phyloP scores from a whole-genome alignment of 768 basidiomycete species.

The Xanthoconium purpureum region DNA sequence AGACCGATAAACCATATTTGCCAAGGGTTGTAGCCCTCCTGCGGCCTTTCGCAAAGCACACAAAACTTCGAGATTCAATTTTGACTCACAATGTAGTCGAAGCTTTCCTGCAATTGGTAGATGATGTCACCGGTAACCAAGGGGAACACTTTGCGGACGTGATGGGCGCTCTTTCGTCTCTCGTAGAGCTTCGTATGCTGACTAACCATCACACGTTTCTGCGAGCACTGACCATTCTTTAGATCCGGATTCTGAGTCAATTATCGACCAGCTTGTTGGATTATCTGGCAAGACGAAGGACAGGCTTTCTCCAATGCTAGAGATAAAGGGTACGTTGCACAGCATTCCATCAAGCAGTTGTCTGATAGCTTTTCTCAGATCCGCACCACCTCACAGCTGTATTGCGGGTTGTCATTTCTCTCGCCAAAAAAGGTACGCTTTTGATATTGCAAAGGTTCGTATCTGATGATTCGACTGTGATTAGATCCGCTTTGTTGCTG shows the following conservation, averaged over 20 bases:
- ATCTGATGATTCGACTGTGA: neutral
- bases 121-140: neutral
- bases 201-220: neutral
- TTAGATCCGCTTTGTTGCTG: neutral
- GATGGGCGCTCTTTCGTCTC: slow-evolving; percentile 5
- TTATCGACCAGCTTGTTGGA: neutral
- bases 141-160: slow-evolving; percentile 3
- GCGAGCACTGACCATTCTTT: neutral
- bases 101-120: neutral
- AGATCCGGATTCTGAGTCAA: neutral
- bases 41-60: slow-evolving; percentile 3
- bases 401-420: slow-evolving; percentile 1
- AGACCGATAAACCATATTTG: slow-evolving; percentile 1
- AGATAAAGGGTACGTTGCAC: neutral
- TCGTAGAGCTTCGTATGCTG: slow-evolving; percentile 1
- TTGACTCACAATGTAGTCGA: neutral
- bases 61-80: neutral
- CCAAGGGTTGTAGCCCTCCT: slow-evolving; percentile 3
- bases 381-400: slow-evolving; percentile 4
- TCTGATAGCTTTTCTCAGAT: neutral
- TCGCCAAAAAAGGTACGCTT: slow-evolving; percentile 1
- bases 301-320: slow-evolving; percentile 2
- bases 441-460: neutral
- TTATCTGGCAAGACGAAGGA: neutral
- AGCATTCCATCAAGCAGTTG: neutral